Evolutionary conservation across 2,329 filamentous ascomycete species (phyloP).

Genomic region (Apiospora arundinis): DNA sequence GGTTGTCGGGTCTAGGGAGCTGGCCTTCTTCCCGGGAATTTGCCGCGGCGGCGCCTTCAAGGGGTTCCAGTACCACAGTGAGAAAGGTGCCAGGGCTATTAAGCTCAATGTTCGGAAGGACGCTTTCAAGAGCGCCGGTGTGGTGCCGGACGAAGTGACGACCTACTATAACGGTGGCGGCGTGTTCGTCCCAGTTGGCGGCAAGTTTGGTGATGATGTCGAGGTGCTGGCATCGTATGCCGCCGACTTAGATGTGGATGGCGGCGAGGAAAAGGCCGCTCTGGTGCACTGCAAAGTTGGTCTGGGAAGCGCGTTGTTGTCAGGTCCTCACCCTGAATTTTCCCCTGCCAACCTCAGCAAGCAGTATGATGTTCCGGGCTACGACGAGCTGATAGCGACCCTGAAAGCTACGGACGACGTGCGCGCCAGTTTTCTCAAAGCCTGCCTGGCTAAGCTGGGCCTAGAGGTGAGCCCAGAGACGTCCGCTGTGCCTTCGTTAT

Average conservation of each 20-base stretch:
- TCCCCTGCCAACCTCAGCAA: conserved; percentile 77
- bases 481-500: conserved; percentile 77
- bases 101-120: conserved; percentile 68
- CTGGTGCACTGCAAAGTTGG: conserved; percentile 85
- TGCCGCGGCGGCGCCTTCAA: conserved; percentile 87
- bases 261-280: conserved; percentile 76
- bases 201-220: conserved; percentile 66
- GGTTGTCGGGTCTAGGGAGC: conserved; percentile 83
- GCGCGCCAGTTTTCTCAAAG: conserved; percentile 77
- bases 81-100: conserved; percentile 79
- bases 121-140: conserved; percentile 56
- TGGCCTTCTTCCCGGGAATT: conserved; percentile 85
- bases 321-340: conserved; percentile 95
- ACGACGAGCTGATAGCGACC: conserved; percentile 70
- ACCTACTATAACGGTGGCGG: conserved; percentile 96
- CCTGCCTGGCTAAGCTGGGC: conserved; percentile 80
- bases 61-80: conserved; percentile 90
- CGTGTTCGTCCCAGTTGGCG: conserved; percentile 80
- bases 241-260: conserved; percentile 76
- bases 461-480: conserved; percentile 77
- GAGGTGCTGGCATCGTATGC: conserved; percentile 84
- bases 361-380: conserved; percentile 70
- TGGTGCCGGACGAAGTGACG: conserved; percentile 66
- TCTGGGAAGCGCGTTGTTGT: conserved; percentile 79
- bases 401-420: conserved; percentile 73